These are phyloP conservation scores for Trametes hirsuta DNA, from an alignment of 1,284 basidiomycete genomes.

Conservation along the genomic window DNA sequence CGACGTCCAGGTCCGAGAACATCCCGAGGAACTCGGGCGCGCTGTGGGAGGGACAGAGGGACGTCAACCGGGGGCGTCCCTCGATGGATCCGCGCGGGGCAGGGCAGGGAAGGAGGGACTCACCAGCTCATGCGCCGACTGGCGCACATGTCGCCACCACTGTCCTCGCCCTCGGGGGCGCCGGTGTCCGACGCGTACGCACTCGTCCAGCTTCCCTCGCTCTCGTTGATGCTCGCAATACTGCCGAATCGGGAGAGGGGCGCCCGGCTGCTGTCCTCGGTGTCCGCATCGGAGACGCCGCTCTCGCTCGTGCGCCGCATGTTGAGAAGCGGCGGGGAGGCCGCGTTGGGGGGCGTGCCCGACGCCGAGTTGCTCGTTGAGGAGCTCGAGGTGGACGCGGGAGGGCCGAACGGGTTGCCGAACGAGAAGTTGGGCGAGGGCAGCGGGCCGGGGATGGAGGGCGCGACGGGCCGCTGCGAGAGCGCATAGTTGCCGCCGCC, in stretches of 20 bases:
- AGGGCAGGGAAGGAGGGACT: conserved; percentile 11
- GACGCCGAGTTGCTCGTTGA: conserved; percentile 17
- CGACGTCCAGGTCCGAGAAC: conserved; percentile 30
- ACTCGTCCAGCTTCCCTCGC: conserved; percentile 33
- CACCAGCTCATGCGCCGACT: conserved; percentile 28
- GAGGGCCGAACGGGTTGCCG: conserved; percentile 48
- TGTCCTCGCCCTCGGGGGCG: conserved; percentile 16
- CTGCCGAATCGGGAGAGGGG: conserved; percentile 30
- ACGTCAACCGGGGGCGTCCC: conserved; percentile 9
- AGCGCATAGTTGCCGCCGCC: conserved; percentile 46
- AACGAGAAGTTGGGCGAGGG: conserved; percentile 71
- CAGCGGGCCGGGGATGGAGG: conserved; percentile 70
- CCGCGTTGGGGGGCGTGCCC: conserved; percentile 19
- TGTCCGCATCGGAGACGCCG: conserved; percentile 26
- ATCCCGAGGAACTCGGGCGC: conserved; percentile 29
- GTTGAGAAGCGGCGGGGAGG: conserved; percentile 21
- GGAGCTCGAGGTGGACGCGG: conserved; percentile 17
- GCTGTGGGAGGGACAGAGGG: conserved; percentile 14
- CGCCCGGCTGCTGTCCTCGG: conserved; percentile 26
- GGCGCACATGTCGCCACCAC: conserved; percentile 11
- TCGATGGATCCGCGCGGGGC: neutral
- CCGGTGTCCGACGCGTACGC: conserved; percentile 24
- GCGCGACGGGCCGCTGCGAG: conserved; percentile 47
- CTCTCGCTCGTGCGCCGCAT: conserved; percentile 23
- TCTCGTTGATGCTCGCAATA: conserved; percentile 33